Evolutionary conservation across 106 monocot genomes (phyloP), one percentile per base, ranked within the genome.

Genomic region (Platanthera zijinensis): DNA sequence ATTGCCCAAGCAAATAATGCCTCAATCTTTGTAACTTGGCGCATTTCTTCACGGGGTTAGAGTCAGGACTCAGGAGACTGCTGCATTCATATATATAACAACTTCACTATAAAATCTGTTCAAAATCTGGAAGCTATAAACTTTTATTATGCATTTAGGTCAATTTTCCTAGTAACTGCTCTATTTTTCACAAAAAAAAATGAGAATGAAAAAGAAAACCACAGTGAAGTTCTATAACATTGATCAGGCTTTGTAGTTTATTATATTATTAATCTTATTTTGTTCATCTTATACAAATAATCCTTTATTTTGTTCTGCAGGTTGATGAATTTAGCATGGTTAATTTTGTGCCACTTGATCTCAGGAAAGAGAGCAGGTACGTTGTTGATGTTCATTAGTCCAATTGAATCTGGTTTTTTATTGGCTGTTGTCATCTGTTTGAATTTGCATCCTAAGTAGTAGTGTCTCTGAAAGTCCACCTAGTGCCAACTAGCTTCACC

Each of bases 261-360:
- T 61, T 61, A 21, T 61, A 61, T 7, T 19, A 19, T 6, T 15
- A 56, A 21, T 61, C 59, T 19, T 61, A 61, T 21, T 9, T 61
- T 57, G 15, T 57, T 57, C 57, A 18, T 57, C 17, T 68, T 68
- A 4, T 68, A 68, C 21, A 45, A 13, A 48, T 71, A 15, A 52
- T 57, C 70, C 67, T 45, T 62, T 66, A 25, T 21, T 62, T 61
- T 39, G 48, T 66, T 76, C 18, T 69, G 49, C 77, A 96, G 96
- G 90, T 96, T 78, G n/a, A n/a, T n/a, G 89, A 96, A 10, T 96
- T 75, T 75, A 96, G 84, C 81, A 93, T 92, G 96, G 96, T 96
- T 72, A 92, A 83, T 75, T 96, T 93, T 81, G 75, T 90, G 64
- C 92, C 95, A 10, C 90, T 96, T 69, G 95, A 96, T 79, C 76